These are phyloP conservation scores for Massariosphaeria phaeospora DNA, from an alignment of 495 filamentous ascomycete genomes.

Conservation along the genomic window DNA sequence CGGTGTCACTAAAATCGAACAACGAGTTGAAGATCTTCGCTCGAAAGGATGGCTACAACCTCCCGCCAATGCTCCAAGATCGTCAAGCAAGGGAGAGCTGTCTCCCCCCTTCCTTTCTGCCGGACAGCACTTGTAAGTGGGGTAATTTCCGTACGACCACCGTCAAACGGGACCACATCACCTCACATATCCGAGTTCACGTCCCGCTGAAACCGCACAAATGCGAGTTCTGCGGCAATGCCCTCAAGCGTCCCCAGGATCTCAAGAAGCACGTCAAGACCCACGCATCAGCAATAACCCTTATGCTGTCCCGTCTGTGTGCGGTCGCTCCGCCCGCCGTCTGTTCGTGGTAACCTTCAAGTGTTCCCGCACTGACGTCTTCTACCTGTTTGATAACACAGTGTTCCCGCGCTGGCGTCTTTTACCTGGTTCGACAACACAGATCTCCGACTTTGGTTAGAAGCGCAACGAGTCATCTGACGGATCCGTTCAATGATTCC, in stretches of 20 bases:
- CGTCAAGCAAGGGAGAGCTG: too few species aligned
- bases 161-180: conserved; percentile 98
- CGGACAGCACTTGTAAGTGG: conserved; percentile 98
- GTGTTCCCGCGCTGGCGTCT: too few species aligned
- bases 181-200: conserved; percentile 96
- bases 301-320: conserved; percentile 11
- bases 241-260: conserved; percentile 98
- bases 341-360: conserved; percentile 95
- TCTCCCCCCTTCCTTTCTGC: too few species aligned
- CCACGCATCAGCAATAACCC: conserved; percentile 63
- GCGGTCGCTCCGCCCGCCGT: conserved; percentile 64
- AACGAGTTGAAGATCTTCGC: conserved; percentile 74
- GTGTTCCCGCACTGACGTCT: conserved; percentile 86
- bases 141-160: conserved; percentile 91
- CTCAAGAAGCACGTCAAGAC: conserved; percentile 99
- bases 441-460: too few species aligned
- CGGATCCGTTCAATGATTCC: too few species aligned
- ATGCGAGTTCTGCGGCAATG: conserved; percentile 96
- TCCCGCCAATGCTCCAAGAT: conserved; percentile 55
- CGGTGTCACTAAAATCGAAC: conserved; percentile 72
- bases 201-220: conserved; percentile 97
- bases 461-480: too few species aligned
- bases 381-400: conserved; percentile 95
- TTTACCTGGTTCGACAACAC: too few species aligned
- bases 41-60: conserved; percentile 69